Evolutionary conservation across 371 early-diverging fungal genomes (phyloP), one percentile per base, ranked within the genome.

Genomic region (Furculomyces boomerangus): DNA sequence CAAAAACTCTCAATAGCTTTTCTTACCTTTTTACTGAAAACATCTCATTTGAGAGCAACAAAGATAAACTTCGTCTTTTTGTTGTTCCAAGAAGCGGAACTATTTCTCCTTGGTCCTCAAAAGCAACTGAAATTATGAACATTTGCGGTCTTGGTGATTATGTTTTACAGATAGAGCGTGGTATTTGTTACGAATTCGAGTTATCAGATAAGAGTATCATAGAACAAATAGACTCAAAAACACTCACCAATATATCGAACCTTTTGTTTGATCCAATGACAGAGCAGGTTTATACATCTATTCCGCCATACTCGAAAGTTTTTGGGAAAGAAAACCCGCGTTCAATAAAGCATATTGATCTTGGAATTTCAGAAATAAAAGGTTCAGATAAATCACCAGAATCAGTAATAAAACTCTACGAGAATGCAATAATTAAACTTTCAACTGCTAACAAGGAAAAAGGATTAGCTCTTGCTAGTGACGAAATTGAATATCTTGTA

Each of bases 71-170:
- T n/a, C n/a, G n/a, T n/a, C 65, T 80, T 28, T 60, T 80, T 52
- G 83, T 90, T 27, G 63, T 86, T 50, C 97, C 97, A 1, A 81
- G 95, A 22, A 75, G 78, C 50, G 95, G 95, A 31, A 93, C 95
- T 31, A 94, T 93, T 56, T 90, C 93, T 8, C 95, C 97, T n/a
- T 96, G 97, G 97, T 92, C 93, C 2, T 90, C 92, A 54, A 96
- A 96, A 73, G 97, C 97, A 1, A 93, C 95, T 37, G 92, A 96
- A 57, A 94, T 94, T 67, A 86, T 87, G 3, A 77, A 79, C 48
- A 76, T 84, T 49, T 94, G 93, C 70, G 89, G 85, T 24, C 73
- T 94, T 27, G 63, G 71, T 30, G 57, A 66, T 30, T 59, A 73
- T 25, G 82, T 93, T 30, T 70, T 72, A 53, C 75, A 94, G 18